Base-by-base conservation (phyloP, 441 rosid species). In the Corymbia calophylla region DNA sequence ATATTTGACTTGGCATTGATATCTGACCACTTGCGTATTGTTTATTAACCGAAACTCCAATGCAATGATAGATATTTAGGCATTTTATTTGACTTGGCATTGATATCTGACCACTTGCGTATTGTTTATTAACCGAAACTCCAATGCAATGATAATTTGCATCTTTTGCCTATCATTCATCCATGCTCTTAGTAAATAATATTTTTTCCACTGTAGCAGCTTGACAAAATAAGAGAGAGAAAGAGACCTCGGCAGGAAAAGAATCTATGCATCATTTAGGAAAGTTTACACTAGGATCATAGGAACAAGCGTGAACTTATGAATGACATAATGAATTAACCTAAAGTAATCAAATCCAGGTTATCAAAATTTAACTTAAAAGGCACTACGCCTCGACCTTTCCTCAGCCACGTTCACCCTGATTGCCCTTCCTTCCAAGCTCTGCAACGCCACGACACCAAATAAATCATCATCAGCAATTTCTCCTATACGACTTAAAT, bases 371-470 rank as follows among this genome's bases (percentile, higher is more conserved):
- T 80, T 47, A 54, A 44, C 31, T 58, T 82, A 93, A 82, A 91
- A 94, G 90, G 88, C 90, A 77, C 92, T 53, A 49, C 96, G 96
- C 92, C 96, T 95, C 86, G 95, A 94, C 91, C 95, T 93, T 81
- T 94, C 93, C 89, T 93, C 97, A 2, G 98, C 98, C 49, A 92
- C 93, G 88, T 95, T 95, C 86, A 96, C 97, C 89, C 96, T 93
- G 86, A 96, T 91, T 18, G 98, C 92, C 89, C 98, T 92, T 54
- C 98, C 98, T 27, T 96, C 96, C 88, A 89, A 87, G 77, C 64
- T 89, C 89, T 91, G 90, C 92, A 87, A 53, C 55, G 21, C 48
- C 53, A 86, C 1, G 0, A 44, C 84, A 77, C 10, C 53, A 44
- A 77, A 77, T 44, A 18, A 25, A 13, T 77, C 53, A 70, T 70